phyloP scores from a whole-genome alignment of 352 stramenopile species.

The Phytophthora tubulina region DNA sequence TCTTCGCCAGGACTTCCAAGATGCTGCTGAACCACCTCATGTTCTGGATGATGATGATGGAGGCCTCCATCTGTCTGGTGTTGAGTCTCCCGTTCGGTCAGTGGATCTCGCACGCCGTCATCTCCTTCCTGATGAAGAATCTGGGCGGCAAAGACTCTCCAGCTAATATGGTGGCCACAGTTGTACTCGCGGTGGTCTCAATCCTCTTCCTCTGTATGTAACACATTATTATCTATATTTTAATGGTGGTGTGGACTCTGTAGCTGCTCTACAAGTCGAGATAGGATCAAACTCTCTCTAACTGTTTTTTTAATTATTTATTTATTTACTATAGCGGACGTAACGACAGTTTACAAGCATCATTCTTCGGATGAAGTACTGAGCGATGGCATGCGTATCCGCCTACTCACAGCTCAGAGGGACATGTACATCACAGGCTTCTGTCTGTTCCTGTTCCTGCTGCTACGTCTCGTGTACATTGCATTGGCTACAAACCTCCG shows the following conservation, averaged over 20 bases:
- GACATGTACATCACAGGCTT: conserved; percentile 92
- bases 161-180: conserved; percentile 50
- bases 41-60: conserved; percentile 66
- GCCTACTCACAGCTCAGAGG: conserved; percentile 76
- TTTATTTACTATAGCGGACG: conserved; percentile 59
- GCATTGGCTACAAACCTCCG: conserved; percentile 73
- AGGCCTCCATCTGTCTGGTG: conserved; percentile 58
- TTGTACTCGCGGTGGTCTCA: conserved; percentile 68
- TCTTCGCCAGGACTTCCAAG: background rate
- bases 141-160: conserved; percentile 60
- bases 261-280: conserved; percentile 18
- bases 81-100: conserved; percentile 72
- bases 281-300: conserved; percentile 20
- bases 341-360: conserved; percentile 78
- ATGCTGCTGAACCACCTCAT: conserved; percentile 70
- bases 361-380: conserved; percentile 61
- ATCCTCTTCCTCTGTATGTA: conserved; percentile 83
- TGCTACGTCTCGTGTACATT: conserved; percentile 83
- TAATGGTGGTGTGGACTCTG: background rate
- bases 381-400: conserved; percentile 84
- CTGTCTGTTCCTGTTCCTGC: conserved; percentile 84
- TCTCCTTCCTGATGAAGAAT: conserved; percentile 64
- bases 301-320: conserved; percentile 26
- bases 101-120: conserved; percentile 56
- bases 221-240: conserved; percentile 1